A percentile compares a stretch with the other conserved stretches of the same genome.
Evolutionary conservation across 2,329 filamentous ascomycete genomes (phyloP).

Genomic region (Talaromyces sp.): DNA sequence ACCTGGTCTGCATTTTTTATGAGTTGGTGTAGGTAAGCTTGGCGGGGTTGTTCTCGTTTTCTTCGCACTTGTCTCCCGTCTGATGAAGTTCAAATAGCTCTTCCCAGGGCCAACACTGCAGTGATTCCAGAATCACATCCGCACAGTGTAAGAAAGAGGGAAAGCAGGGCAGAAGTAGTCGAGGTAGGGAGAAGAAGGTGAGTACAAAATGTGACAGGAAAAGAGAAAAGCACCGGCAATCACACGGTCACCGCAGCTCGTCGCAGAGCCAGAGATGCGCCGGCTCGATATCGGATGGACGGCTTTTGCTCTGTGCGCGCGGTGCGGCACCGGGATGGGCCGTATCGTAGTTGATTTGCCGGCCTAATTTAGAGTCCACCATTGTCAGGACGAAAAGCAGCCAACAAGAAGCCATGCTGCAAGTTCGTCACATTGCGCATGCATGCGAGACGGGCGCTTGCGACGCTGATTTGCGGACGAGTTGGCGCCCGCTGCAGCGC

Average conservation of each 20-base stretch:
- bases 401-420: conserved; percentile 10
- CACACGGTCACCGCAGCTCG: not conserved
- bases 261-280: not conserved
- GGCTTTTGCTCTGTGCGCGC: not conserved
- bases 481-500: conserved; percentile 9
- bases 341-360: not conserved
- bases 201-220: not conserved
- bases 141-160: not conserved
- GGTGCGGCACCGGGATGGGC: not conserved
- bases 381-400: not conserved
- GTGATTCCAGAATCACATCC: not conserved
- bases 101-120: not conserved
- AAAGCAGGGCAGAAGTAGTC: not conserved
- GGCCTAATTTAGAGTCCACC: not conserved
- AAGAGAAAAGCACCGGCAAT: not conserved
- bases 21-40: not conserved
- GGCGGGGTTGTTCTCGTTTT: not conserved
- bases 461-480: conserved; percentile 7
- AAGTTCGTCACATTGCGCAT: conserved; percentile 10
- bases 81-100: not conserved
- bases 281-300: not conserved
- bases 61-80: not conserved
- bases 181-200: not conserved
- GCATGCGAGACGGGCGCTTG: conserved; percentile 4
- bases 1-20: conserved; percentile 5